phyloP scores from a whole-genome alignment of 345 rosid genomes.

The Turritis glabra region DNA sequence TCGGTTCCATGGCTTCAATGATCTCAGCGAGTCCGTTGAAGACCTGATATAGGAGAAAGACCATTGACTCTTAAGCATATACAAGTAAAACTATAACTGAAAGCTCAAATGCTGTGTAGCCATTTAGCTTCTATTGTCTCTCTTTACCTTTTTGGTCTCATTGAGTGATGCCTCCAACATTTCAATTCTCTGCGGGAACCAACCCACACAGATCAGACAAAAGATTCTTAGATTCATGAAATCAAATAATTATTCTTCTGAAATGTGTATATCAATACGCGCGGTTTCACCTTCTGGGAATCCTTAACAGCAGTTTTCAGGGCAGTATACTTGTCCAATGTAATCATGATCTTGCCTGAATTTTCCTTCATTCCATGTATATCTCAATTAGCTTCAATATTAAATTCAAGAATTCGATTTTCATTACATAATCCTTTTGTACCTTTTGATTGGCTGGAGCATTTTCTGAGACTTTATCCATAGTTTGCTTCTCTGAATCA shows the following conservation, averaged over 20 bases:
- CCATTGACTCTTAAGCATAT: not conserved
- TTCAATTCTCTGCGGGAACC: conserved; percentile 25
- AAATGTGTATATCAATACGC: not conserved
- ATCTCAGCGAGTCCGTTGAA: conserved; percentile 22
- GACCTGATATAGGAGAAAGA: conserved; percentile 6
- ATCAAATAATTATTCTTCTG: not conserved
- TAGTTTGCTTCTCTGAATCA: conserved; percentile 7
- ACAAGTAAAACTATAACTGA: too few species aligned
- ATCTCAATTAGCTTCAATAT: conserved; percentile 1
- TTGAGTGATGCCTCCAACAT: conserved; percentile 27
- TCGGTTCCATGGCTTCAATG: conserved; percentile 22
- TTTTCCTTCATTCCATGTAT: conserved; percentile 9
- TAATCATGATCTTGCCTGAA: conserved; percentile 6
- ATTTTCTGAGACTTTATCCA: conserved; percentile 18
- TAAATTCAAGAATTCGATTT: not conserved
- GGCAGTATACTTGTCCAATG: conserved; percentile 9
- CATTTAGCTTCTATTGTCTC: not conserved
- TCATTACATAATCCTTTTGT: not conserved
- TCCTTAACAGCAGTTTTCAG: conserved; percentile 17
- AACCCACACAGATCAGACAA: not conserved
- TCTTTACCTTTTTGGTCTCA: conserved; percentile 29
- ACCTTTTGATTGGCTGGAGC: not conserved
- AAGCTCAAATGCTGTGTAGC: too few species aligned
- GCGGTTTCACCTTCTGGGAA: conserved; percentile 9
- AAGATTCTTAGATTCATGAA: not conserved